These are phyloP conservation scores for Heritiera fomes DNA, from an alignment of 345 rosid species.

Conservation along the genomic window DNA sequence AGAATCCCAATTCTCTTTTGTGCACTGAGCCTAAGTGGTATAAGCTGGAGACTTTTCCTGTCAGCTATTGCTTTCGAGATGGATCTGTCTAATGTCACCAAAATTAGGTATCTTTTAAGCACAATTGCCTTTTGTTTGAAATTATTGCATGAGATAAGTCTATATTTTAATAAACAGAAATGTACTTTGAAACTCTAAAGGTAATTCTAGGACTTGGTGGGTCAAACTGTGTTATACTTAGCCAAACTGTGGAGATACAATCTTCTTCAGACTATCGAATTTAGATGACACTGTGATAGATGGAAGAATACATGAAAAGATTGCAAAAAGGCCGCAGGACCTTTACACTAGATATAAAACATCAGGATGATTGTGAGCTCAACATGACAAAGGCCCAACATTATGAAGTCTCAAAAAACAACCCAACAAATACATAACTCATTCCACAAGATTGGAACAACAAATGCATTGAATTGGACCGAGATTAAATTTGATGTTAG, in stretches of 20 bases:
- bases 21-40: not conserved
- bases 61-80: not conserved
- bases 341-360: too few relatives aligned
- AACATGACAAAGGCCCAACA: not conserved
- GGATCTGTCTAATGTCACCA: not conserved
- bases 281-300: not conserved
- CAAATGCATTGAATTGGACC: not conserved
- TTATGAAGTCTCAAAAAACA: not conserved
- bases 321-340: not conserved
- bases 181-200: not conserved
- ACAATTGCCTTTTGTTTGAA: not conserved
- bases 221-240: not conserved
- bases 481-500: not conserved
- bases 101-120: not conserved
- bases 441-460: not conserved
- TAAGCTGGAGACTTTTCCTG: not conserved
- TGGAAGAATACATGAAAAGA: not conserved
- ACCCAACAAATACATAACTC: not conserved
- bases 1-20: not conserved
- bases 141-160: not conserved
- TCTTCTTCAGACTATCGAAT: not conserved
- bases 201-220: not conserved
- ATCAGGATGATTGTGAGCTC: not conserved
- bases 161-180: not conserved
- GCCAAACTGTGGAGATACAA: not conserved